Evolutionary conservation across 2,329 filamentous ascomycete genomes (phyloP).

Genomic region (Cladophialophora chaetospira): DNA sequence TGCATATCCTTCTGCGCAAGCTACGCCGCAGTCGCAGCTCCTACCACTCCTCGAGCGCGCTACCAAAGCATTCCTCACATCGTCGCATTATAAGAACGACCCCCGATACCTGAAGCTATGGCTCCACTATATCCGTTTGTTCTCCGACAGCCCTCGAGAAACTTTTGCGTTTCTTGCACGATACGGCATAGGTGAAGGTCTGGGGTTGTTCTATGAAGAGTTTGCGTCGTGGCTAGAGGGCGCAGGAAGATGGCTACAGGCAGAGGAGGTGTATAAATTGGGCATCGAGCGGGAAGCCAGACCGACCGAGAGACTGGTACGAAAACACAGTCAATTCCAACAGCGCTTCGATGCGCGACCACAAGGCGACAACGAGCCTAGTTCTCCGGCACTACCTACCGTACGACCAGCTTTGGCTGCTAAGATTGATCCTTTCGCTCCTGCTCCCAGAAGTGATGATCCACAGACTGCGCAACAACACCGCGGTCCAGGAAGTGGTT

Average conservation of each 20-base stretch:
- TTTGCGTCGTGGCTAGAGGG: slow-evolving; percentile 91
- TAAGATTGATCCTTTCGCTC: slow-evolving; percentile 79
- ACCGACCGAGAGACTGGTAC: slow-evolving; percentile 74
- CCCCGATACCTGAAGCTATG: slow-evolving; percentile 90
- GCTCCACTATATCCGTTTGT: slow-evolving; percentile 91
- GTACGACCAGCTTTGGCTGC: slow-evolving; percentile 80
- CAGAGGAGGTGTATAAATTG: slow-evolving; percentile 88
- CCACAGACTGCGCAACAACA: slow-evolving; percentile 65
- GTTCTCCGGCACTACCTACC: slow-evolving; percentile 82
- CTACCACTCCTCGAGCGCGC: slow-evolving; percentile 87
- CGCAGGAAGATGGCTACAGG: slow-evolving; percentile 81
- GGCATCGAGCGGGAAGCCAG: slow-evolving; percentile 87
- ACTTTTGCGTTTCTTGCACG: slow-evolving; percentile 88
- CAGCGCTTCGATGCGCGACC: slow-evolving; percentile 70
- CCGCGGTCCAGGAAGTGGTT: slow-evolving; percentile 45
- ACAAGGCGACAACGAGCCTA: slow-evolving; percentile 65
- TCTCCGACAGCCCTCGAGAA: slow-evolving; percentile 90
- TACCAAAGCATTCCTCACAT: slow-evolving; percentile 84
- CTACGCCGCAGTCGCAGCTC: slow-evolving; percentile 86
- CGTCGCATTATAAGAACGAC: slow-evolving; percentile 89
- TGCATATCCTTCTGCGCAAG: slow-evolving; percentile 90
- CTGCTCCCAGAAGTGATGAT: slow-evolving; percentile 54
- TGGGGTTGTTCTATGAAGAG: slow-evolving; percentile 95
- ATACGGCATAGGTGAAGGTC: slow-evolving; percentile 79
- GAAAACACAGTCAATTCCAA: slow-evolving; percentile 93